These are phyloP conservation scores for Suillus americanus DNA, from an alignment of 768 basidiomycete species.

Conservation along the genomic window DNA sequence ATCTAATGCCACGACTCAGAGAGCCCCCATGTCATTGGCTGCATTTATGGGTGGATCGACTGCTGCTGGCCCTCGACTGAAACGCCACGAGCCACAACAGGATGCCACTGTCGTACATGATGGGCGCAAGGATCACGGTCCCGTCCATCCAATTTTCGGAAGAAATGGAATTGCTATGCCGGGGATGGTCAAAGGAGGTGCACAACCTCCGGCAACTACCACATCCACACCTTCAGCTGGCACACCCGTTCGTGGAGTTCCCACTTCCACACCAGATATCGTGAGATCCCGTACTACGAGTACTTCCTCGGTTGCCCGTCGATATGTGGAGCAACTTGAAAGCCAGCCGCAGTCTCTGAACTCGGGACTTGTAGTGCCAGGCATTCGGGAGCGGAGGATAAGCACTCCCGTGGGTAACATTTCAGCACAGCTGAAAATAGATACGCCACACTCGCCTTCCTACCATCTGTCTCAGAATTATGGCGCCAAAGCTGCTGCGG, in stretches of 20 bases:
- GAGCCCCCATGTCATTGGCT: conserved; percentile 66
- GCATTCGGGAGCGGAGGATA: conserved; percentile 48
- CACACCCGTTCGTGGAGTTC: conserved; percentile 8
- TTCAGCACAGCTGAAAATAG: conserved; percentile 18
- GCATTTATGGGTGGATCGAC: conserved; percentile 75
- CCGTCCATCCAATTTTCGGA: conserved; percentile 77
- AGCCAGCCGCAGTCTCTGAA: conserved; percentile 35
- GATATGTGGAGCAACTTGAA: conserved; percentile 39
- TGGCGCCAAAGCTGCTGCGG: conserved; percentile 7
- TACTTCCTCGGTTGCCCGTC: conserved; percentile 34
- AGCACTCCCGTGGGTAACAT: conserved; percentile 41
- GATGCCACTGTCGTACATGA: conserved; percentile 69
- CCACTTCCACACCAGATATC: conserved; percentile 13
- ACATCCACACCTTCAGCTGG: conserved; percentile 7
- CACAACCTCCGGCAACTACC: conserved; percentile 8
- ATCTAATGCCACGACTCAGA: conserved; percentile 24
- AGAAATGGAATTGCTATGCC: conserved; percentile 75
- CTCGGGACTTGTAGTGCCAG: conserved; percentile 22
- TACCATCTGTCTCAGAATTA: conserved; percentile 22
- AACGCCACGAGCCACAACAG: conserved; percentile 68
- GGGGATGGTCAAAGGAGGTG: conserved; percentile 46
- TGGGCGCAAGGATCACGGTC: conserved; percentile 49
- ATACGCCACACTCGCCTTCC: conserved; percentile 16
- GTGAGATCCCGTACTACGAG: conserved; percentile 33
- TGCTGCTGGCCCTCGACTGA: conserved; percentile 73